Conservation (phyloP, 2,329 filamentous ascomycete species). For the Pyrenochaeta sp. region DNA sequence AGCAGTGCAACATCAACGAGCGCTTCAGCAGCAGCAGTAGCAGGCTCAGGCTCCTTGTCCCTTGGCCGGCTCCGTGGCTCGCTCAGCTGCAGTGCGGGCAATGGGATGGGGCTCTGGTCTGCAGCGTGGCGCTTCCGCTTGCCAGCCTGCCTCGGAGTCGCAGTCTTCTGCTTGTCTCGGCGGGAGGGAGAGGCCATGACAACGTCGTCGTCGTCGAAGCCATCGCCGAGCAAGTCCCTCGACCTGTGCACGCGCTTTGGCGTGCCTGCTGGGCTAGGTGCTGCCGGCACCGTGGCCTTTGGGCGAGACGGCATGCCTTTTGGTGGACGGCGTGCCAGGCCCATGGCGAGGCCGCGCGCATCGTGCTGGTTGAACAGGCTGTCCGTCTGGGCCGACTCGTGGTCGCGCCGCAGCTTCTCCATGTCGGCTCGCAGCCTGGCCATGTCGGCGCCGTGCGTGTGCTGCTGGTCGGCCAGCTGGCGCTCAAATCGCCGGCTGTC, state of each 20-base stretch:
- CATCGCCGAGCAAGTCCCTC: slow-evolving; percentile 70
- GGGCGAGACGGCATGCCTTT: slow-evolving; percentile 31
- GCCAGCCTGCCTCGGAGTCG: slow-evolving; percentile 67
- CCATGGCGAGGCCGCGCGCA: slow-evolving; percentile 68
- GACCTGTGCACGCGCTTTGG: slow-evolving; percentile 67
- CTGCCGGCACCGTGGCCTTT: slow-evolving; percentile 21
- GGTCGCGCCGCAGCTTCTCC: slow-evolving; percentile 70
- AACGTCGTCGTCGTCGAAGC: slow-evolving; percentile 76
- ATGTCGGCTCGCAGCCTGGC: slow-evolving; percentile 70
- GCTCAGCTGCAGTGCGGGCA: slow-evolving; percentile 60
- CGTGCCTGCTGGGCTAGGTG: slow-evolving; percentile 58
- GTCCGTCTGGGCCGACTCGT: slow-evolving; percentile 72
- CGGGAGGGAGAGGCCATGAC: slow-evolving; percentile 62
- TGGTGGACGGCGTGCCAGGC: slow-evolving; percentile 53
- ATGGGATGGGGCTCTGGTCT: slow-evolving; percentile 71
- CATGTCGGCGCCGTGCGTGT: slow-evolving; percentile 69
- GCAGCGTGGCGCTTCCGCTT: slow-evolving; percentile 73
- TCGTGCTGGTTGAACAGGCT: slow-evolving; percentile 78
- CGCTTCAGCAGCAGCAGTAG: neutral
- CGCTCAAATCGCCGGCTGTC: slow-evolving; percentile 69
- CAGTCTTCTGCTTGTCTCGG: slow-evolving; percentile 57
- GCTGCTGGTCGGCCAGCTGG: slow-evolving; percentile 68
- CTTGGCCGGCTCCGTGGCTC: slow-evolving; percentile 51
- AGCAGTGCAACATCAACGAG: slow-evolving; percentile 43
- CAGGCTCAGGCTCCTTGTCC: slow-evolving; percentile 27